phyloP scores from a whole-genome alignment of 257 asterid genomes.

The Cinchona pubescens region DNA sequence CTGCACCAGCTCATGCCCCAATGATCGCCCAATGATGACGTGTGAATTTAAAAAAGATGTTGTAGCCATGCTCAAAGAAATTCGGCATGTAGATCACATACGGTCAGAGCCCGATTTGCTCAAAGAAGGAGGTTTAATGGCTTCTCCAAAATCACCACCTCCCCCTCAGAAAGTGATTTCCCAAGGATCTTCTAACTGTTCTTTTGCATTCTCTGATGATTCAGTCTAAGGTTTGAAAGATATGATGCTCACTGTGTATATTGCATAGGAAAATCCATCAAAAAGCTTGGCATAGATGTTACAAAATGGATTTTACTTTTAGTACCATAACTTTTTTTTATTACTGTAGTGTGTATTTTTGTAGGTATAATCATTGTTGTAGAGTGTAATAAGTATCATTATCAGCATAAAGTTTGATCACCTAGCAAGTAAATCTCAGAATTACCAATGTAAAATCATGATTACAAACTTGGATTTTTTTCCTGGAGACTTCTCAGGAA shows the following conservation, averaged over 20 bases:
- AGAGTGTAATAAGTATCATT: slow-evolving; percentile 28
- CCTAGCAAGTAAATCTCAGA: slow-evolving; percentile 3
- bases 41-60: no score
- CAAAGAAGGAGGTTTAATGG: slow-evolving; percentile 50
- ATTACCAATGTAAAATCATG: not conserved
- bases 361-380: slow-evolving; percentile 28
- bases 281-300: slow-evolving; percentile 27
- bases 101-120: slow-evolving; percentile 48
- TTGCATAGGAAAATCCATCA: slow-evolving; percentile 23
- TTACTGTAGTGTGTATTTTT: slow-evolving; percentile 22
- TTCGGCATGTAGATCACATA: slow-evolving; percentile 52
- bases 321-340: slow-evolving; percentile 15
- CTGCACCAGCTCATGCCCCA: slow-evolving; percentile 62
- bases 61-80: slow-evolving; percentile 87
- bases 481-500: no score
- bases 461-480: no score
- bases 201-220: slow-evolving; percentile 79
- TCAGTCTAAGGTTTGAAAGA: slow-evolving; percentile 34
- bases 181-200: slow-evolving; percentile 81
- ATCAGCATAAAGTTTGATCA: not conserved
- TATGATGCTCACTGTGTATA: slow-evolving; percentile 27
- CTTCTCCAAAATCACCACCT: slow-evolving; percentile 45
- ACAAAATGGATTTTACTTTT: slow-evolving; percentile 24
- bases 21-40: slow-evolving; percentile 87
- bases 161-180: slow-evolving; percentile 40